These are phyloP conservation scores for Alternaria sp. DNA, from an alignment of 2,329 filamentous ascomycete genomes.

Conservation along the genomic window DNA sequence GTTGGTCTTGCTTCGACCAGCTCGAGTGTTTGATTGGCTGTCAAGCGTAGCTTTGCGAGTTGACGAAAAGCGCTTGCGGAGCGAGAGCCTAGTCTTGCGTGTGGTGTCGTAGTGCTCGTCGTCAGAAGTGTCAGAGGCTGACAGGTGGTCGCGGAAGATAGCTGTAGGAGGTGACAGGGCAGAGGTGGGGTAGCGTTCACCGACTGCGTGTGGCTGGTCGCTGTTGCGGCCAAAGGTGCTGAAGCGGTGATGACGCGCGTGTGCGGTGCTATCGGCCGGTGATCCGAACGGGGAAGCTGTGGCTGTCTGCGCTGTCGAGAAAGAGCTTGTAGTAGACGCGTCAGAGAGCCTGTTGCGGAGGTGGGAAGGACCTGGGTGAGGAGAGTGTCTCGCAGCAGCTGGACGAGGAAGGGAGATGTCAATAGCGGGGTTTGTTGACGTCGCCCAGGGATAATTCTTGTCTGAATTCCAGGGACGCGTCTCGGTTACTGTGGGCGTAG, in stretches of 20 bases:
- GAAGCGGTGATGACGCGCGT: constrained; percentile 26
- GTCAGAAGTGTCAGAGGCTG: constrained; percentile 34
- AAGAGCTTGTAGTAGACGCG: constrained; percentile 30
- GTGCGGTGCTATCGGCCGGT: constrained; percentile 17
- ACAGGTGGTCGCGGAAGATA: constrained; percentile 34
- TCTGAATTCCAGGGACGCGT: constrained; percentile 57
- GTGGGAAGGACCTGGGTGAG: constrained; percentile 39
- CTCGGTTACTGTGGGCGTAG: constrained; percentile 38
- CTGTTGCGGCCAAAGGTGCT: constrained; percentile 30
- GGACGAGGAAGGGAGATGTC: constrained; percentile 52
- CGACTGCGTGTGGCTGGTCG: constrained; percentile 47
- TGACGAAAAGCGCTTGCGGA: constrained; percentile 32
- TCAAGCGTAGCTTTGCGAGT: constrained; percentile 23
- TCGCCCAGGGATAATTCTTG: constrained; percentile 56
- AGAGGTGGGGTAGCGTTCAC: constrained; percentile 58
- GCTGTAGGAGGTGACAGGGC: constrained; percentile 52
- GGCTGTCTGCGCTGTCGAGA: constrained; percentile 19
- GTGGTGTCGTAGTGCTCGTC: constrained; percentile 32
- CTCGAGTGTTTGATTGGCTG: constrained; percentile 6
- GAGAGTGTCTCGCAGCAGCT: constrained; percentile 31
- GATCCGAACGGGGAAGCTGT: constrained; percentile 20
- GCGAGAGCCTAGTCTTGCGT: constrained; percentile 30
- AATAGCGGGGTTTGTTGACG: constrained; percentile 43
- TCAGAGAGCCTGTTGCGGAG: constrained; percentile 39
- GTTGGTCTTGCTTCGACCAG: constrained; percentile 20